These are phyloP conservation scores for Kodamaea hsintzibuensis DNA, from an alignment of 805 yeast genomes.

Conservation along the genomic window DNA sequence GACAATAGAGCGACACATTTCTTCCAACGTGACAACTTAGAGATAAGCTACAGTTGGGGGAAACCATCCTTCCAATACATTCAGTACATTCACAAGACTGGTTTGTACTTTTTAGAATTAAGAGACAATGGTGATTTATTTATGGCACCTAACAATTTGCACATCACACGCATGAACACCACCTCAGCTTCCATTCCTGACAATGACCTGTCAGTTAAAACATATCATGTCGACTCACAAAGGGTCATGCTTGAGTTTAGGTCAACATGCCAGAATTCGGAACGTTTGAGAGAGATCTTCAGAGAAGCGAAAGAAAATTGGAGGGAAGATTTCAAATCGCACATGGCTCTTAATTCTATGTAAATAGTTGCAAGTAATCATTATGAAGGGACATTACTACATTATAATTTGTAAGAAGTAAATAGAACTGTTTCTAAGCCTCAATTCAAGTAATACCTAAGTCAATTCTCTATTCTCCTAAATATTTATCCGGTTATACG, in stretches of 20 bases:
- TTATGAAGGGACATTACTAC: background rate
- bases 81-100: slow-evolving; percentile 88
- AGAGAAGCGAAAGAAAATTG: slow-evolving; percentile 56
- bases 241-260: slow-evolving; percentile 70
- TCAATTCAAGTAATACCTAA: too few species aligned
- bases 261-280: slow-evolving; percentile 56
- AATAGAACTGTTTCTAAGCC: too few species aligned
- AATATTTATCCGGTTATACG: too few species aligned
- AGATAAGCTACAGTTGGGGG: slow-evolving; percentile 90
- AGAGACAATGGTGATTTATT: slow-evolving; percentile 75
- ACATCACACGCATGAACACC: slow-evolving; percentile 70
- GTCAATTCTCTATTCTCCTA: too few species aligned
- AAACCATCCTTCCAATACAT: slow-evolving; percentile 76
- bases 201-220: slow-evolving; percentile 18
- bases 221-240: slow-evolving; percentile 61
- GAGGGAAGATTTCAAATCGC: slow-evolving; percentile 32
- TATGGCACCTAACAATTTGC: slow-evolving; percentile 85
- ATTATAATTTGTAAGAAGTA: too few species aligned
- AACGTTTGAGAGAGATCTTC: slow-evolving; percentile 52
- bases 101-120: slow-evolving; percentile 86
- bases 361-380: background rate
- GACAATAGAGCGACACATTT: slow-evolving; percentile 77
- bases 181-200: slow-evolving; percentile 26
- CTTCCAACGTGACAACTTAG: slow-evolving; percentile 55
- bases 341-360: slow-evolving; percentile 3